Base-by-base conservation (phyloP, 2,329 filamentous ascomycete species). In the Metarhizium robertsii region DNA sequence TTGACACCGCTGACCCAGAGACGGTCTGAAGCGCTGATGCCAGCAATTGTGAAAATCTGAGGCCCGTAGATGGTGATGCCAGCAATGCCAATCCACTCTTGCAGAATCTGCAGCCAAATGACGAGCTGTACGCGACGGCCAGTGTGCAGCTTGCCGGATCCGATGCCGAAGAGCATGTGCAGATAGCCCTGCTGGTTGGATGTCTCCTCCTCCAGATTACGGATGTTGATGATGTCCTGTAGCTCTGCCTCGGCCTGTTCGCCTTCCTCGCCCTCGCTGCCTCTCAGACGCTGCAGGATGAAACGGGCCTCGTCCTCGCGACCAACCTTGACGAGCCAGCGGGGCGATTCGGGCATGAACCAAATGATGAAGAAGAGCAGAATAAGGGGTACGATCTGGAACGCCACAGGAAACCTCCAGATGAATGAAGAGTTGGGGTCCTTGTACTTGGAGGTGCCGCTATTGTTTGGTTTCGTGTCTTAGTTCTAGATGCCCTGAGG, bases 71-170 rank as follows among this genome's bases (percentile, higher is more conserved):
- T 77, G 0, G 84, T 87, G 2, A 88, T 83, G 46, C 83, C 85
- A 0, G 85, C 84, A 58, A 88, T 88, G 0, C 85, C 84, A 53
- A 84, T 78, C 83, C 84, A 87, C 61, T 86, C 81, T 62, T 87
- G 84, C 64, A 88, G 79, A 48, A 88, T 85, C 68, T 88, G 84
- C 8, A 88, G 73, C 84, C 85, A 88, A 40, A 89, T 76, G 3
- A 86, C 84, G 2, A 89, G 75, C 62, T 88, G 84, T 0, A 88
- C 84, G 6, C 86, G 80, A 1, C 86, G 76, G 0, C 79, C 86
- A 0, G 81, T 85, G 59, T 88, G 85, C 8, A 88, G 67, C 53
- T 86, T 81, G 0, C 78, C 85, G 0, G 83, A 85, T 2, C 82
- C 83, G 54, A 81, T 78, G 2, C 84, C 84, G 53, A 86, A 83